Conservation (phyloP, 2,329 filamentous ascomycete species). For the Plectosphaerella sp. region DNA sequence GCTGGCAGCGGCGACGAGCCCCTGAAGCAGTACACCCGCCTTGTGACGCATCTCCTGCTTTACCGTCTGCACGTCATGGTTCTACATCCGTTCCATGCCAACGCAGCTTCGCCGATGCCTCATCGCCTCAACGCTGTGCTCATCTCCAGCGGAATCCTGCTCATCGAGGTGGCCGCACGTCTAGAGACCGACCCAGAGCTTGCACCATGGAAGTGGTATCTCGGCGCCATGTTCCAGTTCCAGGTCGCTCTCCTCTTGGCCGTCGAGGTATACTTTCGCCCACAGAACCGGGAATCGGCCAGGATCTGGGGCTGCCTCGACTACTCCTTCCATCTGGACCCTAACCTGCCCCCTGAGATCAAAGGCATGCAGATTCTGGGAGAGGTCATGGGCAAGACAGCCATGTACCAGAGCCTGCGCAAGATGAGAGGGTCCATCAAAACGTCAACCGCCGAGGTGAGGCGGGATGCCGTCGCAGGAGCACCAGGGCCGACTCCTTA, state of each 20-base stretch:
- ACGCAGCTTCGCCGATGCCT: conserved; percentile 35
- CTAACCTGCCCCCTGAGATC: conserved; percentile 42
- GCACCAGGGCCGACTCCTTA: conserved; percentile 13
- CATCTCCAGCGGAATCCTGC: conserved; percentile 53
- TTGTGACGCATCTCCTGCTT: conserved; percentile 61
- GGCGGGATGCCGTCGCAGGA: conserved; percentile 26
- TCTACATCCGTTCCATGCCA: not conserved
- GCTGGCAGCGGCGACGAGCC: conserved; percentile 36
- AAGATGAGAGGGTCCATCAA: conserved; percentile 49
- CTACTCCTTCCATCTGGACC: conserved; percentile 63
- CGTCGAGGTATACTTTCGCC: conserved; percentile 59
- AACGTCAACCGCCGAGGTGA: conserved; percentile 32
- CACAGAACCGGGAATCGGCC: conserved; percentile 51
- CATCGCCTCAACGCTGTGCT: conserved; percentile 60
- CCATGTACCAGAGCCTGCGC: conserved; percentile 54
- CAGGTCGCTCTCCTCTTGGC: conserved; percentile 66
- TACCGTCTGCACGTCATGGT: conserved; percentile 47
- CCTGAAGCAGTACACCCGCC: conserved; percentile 57
- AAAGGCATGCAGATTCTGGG: conserved; percentile 59
- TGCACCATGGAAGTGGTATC: conserved; percentile 64
- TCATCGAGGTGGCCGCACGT: conserved; percentile 42
- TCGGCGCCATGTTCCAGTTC: conserved; percentile 67
- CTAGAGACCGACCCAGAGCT: conserved; percentile 42
- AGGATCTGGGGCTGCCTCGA: conserved; percentile 70
- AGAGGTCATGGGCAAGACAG: conserved; percentile 58